phyloP scores from a whole-genome alignment of 192 early-diverging fungal species.

The Spizellomyces sp. region DNA sequence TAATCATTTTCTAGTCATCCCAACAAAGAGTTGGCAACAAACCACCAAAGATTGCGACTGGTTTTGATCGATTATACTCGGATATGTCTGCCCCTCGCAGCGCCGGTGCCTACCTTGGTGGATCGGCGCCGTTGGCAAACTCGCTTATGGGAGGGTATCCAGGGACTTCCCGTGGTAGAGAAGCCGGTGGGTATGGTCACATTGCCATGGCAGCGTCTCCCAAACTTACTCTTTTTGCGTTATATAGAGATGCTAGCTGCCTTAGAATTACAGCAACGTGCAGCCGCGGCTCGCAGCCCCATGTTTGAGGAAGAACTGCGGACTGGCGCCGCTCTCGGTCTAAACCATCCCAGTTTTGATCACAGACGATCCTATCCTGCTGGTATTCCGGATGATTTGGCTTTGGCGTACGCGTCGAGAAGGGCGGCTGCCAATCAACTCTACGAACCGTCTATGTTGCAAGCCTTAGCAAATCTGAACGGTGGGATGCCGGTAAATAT shows the following conservation, averaged over 20 bases:
- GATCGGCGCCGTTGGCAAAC: neutral
- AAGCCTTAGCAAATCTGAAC: slow-evolving; percentile 35
- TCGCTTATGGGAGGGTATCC: slow-evolving; percentile 2
- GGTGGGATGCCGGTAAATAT: slow-evolving; percentile 25
- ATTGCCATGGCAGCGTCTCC: neutral
- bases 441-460: slow-evolving; percentile 34
- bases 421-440: slow-evolving; percentile 19
- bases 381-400: slow-evolving; percentile 12
- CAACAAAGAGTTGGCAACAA: neutral
- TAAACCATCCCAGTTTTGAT: slow-evolving; percentile 3
- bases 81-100: slow-evolving; percentile 23
- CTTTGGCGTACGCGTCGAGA: slow-evolving; percentile 15
- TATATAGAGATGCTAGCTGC: slow-evolving; percentile 30
- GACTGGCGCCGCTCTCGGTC: neutral
- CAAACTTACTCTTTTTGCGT: neutral
- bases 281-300: slow-evolving; percentile 3
- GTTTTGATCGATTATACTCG: slow-evolving; percentile 27
- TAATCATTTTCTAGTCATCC: no score
- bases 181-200: slow-evolving; percentile 10
- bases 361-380: neutral
- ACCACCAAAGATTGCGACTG: slow-evolving; percentile 22
- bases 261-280: slow-evolving; percentile 24
- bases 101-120: slow-evolving; percentile 26
- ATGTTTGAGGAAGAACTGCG: slow-evolving; percentile 21
- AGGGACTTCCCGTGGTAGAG: neutral